phyloP scores from a whole-genome alignment of 805 yeast genomes.

The Saccharomyces jurei region DNA sequence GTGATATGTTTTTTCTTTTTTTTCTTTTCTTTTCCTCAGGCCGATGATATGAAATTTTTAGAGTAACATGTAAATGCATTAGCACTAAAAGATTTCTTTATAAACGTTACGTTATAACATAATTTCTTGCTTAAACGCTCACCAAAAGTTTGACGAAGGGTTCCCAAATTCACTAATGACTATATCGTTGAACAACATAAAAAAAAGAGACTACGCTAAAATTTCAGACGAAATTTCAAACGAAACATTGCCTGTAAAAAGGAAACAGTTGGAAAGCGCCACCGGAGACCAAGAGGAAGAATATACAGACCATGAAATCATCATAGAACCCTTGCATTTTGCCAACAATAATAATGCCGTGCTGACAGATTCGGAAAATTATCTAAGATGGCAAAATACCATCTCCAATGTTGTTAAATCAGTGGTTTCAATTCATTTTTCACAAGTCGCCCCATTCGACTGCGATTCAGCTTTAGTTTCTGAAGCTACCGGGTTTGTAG shows the following conservation, averaged over 20 bases:
- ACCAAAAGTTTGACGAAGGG: neutral
- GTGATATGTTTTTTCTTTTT: neutral
- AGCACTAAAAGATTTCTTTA: no score
- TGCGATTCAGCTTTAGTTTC: constrained; percentile 72
- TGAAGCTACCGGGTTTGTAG: constrained; percentile 95
- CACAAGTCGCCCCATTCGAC: constrained; percentile 81
- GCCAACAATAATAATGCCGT: neutral
- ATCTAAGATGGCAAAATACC: constrained; percentile 66
- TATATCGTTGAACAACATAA: neutral
- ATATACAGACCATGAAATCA: neutral
- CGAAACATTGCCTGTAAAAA: neutral
- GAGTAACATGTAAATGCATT: neutral
- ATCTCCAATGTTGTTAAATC: constrained; percentile 74
- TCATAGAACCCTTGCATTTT: neutral
- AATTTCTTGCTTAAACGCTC: neutral
- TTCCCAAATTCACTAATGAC: neutral
- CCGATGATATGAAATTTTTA: neutral
- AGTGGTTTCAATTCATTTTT: constrained; percentile 83
- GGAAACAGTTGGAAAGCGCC: neutral
- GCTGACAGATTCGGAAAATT: constrained; percentile 16
- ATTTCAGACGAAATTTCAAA: neutral
- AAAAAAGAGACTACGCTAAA: neutral
- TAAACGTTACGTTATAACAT: neutral
- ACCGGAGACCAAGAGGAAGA: neutral
- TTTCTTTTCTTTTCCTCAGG: neutral